Evolutionary conservation across 108 stramenopile species (phyloP).

Genomic region (Epithemia pelagica): DNA sequence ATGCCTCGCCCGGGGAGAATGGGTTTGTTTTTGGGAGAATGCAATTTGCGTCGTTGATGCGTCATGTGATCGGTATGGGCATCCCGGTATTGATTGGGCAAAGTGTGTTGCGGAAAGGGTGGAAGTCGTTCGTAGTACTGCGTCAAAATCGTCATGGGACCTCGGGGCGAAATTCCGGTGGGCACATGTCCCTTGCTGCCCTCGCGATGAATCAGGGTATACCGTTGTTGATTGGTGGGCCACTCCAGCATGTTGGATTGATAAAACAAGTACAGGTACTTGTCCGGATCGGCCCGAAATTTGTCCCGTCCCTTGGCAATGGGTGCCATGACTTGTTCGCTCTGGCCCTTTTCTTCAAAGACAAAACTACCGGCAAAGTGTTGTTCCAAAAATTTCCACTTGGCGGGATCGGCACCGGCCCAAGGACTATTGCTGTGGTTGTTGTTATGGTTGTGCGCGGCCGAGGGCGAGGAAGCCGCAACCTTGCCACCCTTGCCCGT

Average conservation of each 20-base stretch:
- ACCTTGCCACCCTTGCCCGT: not conserved
- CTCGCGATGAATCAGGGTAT: conserved; percentile 23
- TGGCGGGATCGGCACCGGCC: conserved; percentile 10
- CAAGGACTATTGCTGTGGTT: not conserved
- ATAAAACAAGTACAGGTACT: conserved; percentile 22
- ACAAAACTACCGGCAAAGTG: conserved; percentile 12
- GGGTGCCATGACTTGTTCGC: conserved; percentile 11
- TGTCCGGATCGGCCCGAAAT: conserved; percentile 21
- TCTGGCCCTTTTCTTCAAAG: conserved; percentile 8
- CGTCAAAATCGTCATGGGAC: conserved; percentile 26
- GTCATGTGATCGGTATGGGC: conserved; percentile 12
- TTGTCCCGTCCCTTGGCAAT: conserved; percentile 17
- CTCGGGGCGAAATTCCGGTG: conserved; percentile 13
- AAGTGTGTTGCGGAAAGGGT: conserved; percentile 5
- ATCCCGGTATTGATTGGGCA: conserved; percentile 5
- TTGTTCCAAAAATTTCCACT: conserved; percentile 20
- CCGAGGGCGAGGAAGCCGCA: not conserved
- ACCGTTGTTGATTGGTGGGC: conserved; percentile 22
- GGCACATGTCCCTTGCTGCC: conserved; percentile 20
- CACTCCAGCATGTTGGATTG: conserved; percentile 27
- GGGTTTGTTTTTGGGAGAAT: conserved; percentile 9
- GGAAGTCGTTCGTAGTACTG: conserved; percentile 20
- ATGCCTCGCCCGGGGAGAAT: conserved; percentile 39
- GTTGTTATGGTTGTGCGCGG: not conserved
- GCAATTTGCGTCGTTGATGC: conserved; percentile 12